phyloP scores from a whole-genome alignment of 2,329 filamentous ascomycete species.

The Fusarium coicis region DNA sequence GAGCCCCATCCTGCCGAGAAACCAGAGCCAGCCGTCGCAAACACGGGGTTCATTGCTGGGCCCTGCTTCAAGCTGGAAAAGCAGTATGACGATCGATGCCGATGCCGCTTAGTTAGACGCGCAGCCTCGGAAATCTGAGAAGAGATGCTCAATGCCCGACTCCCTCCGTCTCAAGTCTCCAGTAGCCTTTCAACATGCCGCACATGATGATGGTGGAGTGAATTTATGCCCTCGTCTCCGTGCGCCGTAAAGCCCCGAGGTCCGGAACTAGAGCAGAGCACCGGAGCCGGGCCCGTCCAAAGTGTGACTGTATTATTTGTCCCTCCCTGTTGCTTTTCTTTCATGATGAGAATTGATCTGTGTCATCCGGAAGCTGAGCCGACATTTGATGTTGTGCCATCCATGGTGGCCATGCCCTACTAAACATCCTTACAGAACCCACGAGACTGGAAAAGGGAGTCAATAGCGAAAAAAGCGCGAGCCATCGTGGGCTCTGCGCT shows the following conservation, averaged over 20 bases:
- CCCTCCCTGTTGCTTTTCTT: constrained; percentile 16
- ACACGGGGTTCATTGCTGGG: constrained; percentile 34
- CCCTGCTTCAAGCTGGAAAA: constrained; percentile 25
- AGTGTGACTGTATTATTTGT: constrained; percentile 1
- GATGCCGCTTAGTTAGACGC: constrained; percentile 22
- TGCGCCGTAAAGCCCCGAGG: constrained; percentile 34
- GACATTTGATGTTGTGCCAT: constrained; percentile 26
- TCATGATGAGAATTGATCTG: background rate
- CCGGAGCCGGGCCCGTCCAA: constrained; percentile 2
- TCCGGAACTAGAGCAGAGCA: constrained; percentile 13
- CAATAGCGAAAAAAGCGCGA: constrained; percentile 33
- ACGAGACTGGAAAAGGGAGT: constrained; percentile 36
- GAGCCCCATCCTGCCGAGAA: constrained; percentile 11
- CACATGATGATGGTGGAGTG: constrained; percentile 27
- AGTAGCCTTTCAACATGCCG: constrained; percentile 15
- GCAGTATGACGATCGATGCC: constrained; percentile 36
- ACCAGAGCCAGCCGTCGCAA: constrained; percentile 40
- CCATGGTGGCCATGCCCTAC: background rate
- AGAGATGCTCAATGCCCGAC: constrained; percentile 1
- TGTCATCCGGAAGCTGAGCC: constrained; percentile 27
- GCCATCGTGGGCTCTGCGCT: constrained; percentile 38
- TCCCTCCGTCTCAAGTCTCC: constrained; percentile 22
- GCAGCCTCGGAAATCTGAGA: constrained; percentile 15
- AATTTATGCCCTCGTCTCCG: constrained; percentile 7
- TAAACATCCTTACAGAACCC: constrained; percentile 20